Evolutionary conservation across 768 basidiomycete species (phyloP), one percentile per base, ranked within the genome.

Genomic region (Boletus sp.): DNA sequence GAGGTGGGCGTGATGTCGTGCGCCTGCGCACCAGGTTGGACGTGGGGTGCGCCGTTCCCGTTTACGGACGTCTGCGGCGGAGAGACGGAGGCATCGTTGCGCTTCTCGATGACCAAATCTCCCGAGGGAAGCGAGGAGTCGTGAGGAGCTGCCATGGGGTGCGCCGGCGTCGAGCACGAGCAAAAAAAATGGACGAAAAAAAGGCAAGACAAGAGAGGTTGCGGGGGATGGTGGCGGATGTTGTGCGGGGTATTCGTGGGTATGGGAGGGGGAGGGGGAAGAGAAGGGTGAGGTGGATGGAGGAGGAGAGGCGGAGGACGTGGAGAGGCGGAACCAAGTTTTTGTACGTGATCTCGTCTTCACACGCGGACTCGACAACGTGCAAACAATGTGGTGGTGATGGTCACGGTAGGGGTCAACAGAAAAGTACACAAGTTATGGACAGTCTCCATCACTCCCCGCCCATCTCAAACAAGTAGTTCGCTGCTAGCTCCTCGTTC

Each of bases 401-500:
- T 17, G 25, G 42, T 42, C 27, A 3, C n/a, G n/a, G n/a, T n/a
- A n/a, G n/a, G n/a, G n/a, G n/a, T n/a, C n/a, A n/a, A n/a, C n/a
- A n/a, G n/a, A n/a, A n/a, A n/a, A n/a, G n/a, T n/a, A n/a, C n/a
- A n/a, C n/a, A n/a, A n/a, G n/a, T n/a, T n/a, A n/a, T n/a, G n/a
- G n/a, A n/a, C n/a, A n/a, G n/a, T n/a, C n/a, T n/a, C n/a, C n/a
- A n/a, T n/a, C 30, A 59, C 17, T 81, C 84, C 1, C 83, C 84
- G 3, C 63, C 84, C 86, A 29, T 76, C 75, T 96, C 94, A 59
- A 98, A 95, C 63, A 98, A 71, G 64, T 87, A 96, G 66, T 97
- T 97, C 14, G 96, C 97, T 9, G 97, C 94, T 19, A 95, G 74
- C 67, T 98, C 93, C 73, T 98, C 97, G 66, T 98, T 93, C 80